These are phyloP conservation scores for Salvia miltiorrhiza DNA, from an alignment of 257 asterid species.

Conservation along the genomic window DNA sequence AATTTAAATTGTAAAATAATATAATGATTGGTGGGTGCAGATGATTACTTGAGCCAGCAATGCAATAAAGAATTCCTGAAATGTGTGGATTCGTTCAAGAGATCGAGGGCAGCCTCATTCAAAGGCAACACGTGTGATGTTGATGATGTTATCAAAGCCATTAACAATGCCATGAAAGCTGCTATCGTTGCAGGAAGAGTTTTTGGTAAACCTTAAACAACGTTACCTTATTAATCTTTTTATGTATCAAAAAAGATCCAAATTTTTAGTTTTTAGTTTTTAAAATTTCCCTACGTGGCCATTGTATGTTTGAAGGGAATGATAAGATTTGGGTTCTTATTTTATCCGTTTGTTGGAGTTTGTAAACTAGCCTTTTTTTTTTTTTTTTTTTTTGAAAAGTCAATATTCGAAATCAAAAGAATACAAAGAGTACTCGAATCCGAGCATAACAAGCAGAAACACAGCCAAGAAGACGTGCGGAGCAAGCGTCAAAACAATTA, in stretches of 20 bases:
- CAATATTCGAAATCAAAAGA: no score
- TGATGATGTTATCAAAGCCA: constrained; percentile 39
- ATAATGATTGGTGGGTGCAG: constrained; percentile 33
- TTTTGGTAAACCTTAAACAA: constrained; percentile 50
- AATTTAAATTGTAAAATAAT: background rate
- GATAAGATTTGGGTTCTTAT: no score
- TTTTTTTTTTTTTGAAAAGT: no score
- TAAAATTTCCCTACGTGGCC: constrained; percentile 11
- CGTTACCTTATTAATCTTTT: constrained; percentile 18
- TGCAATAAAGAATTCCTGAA: constrained; percentile 61
- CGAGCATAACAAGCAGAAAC: no score
- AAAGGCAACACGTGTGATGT: constrained; percentile 67
- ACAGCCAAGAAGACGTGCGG: no score
- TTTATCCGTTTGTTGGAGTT: no score
- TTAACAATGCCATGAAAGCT: constrained; percentile 65
- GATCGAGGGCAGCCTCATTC: constrained; percentile 56
- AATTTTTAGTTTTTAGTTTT: no score
- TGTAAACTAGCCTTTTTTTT: no score
- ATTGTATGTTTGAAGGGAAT: constrained; percentile 10
- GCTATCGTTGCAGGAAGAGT: constrained; percentile 78
- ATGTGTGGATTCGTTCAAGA: constrained; percentile 54
- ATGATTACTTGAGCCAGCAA: constrained; percentile 62
- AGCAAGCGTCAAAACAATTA: no score
- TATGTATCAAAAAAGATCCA: background rate
- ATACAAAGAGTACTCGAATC: no score